Evolutionary conservation across 768 basidiomycete species (phyloP), one percentile per base, ranked within the genome.

Genomic region (Leccinum subgranulosum): DNA sequence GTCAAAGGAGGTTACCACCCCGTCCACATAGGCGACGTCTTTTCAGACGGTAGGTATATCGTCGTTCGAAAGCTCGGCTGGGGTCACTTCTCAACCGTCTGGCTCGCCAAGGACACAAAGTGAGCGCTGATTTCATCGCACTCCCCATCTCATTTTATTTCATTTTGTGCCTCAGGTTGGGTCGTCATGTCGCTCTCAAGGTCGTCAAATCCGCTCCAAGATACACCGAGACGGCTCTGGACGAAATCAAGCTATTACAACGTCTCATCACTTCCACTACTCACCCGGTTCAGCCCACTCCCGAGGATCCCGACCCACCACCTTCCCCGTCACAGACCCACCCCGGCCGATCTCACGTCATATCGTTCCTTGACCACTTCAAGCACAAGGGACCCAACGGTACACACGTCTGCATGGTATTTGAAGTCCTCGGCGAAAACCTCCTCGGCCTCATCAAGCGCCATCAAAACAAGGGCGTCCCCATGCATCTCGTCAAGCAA

Each of bases 321-420:
- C 74, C 79, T 0, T 72, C 80, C 2, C 85, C 84, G 9, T 79
- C 87, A 2, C 84, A 83, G 51, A 84, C 87, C 0, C 94, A 98
- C 72, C 84, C 94, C 0, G 96, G 95, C 3, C 79, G 92, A 60
- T 87, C 88, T 19, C 97, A 99, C 71, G 96, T 98, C 73, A 95
- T 99, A 72, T 92, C 90, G 14, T 93, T 98, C 72, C 88, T 98
- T 49, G 96, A 99, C 77, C 94, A 98, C 72, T 99, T 99, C 74
- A 84, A 88, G 27, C 97, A 98, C 75, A 90, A 90, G 60, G 97
- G 97, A 1, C 94, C 94, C 10, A 97, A 99, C 71, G 97, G 97
- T 36, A 88, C 84, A 15, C 97, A 99, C 74, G 91, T 99, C 64
- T 98, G 97, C 81, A 98, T 99, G 97, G 94, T 97, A 14, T 98